Evolutionary conservation across 495 filamentous ascomycete species (phyloP), one percentile per base, ranked within the genome.

Genomic region (Neurospora sp.): DNA sequence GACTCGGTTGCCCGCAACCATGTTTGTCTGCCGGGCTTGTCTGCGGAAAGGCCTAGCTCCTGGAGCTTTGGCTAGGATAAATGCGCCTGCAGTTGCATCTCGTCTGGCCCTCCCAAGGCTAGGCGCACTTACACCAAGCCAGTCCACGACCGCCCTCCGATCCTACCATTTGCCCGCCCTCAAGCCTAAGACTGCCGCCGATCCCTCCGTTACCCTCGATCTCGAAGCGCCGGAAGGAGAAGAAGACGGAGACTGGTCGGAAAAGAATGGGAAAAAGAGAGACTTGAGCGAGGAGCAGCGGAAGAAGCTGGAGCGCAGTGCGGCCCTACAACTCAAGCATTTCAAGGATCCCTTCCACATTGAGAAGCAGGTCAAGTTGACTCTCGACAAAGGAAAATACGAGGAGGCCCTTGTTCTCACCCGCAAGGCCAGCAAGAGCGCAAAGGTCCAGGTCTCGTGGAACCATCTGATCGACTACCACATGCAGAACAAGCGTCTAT

Each of bases 401-500:
- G 84, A 87, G 10, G 88, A 93, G 76, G 94, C 94, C 35, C 77
- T 88, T 35, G 81, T 84, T 10, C 73, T 97, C 73, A 86, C 92
- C n/a, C 88, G 90, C 69, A 80, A 83, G 74, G 91, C 91, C 37
- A 91, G 89, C 77, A 87, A 86, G 73, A 71, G 83, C 14, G 83
- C 86, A 71, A 84, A 88, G 59, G 89, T 89, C 72, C 81, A 85
- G 11, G 93, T 94, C 69, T 90, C 90, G 69, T 98, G 95, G 95
- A 98, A 98, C 83, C 88, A 92, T 80, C 76, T 97, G 39, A 88
- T 98, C 69, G 88, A 92, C 48, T 89, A 91, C 78, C 85, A 88
- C 70, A 82, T 97, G 82, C 83, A 86, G 16, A 81, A 87, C 31
- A 84, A 85, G 9, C 83, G 83, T 22, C 81, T 93, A 27, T 82